Evolutionary conservation across 257 asterid genomes (phyloP).

Genomic region (Vinca minor): DNA sequence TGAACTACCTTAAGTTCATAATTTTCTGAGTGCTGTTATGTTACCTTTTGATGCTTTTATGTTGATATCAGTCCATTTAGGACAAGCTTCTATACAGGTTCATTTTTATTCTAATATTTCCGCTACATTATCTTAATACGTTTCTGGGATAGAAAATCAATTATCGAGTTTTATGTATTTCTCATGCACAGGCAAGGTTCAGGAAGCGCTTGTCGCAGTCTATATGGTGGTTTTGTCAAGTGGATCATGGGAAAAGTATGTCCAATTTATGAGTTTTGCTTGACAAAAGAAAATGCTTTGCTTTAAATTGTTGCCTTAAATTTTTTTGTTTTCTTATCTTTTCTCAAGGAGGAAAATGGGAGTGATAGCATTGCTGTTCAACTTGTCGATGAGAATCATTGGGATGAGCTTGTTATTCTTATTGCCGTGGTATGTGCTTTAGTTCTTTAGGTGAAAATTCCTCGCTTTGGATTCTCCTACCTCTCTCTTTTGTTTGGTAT

Average conservation of each 20-base stretch:
- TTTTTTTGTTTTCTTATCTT: conserved; percentile 14
- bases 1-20: no score
- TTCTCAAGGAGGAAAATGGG: conserved; percentile 68
- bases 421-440: conserved; percentile 65
- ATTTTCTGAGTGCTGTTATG: no score
- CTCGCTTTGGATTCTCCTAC: conserved; percentile 5
- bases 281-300: neutral
- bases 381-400: conserved; percentile 87
- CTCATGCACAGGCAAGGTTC: conserved; percentile 61
- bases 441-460: conserved; percentile 11
- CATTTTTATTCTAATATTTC: no score
- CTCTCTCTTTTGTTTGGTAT: neutral
- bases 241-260: conserved; percentile 98
- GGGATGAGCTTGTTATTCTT: conserved; percentile 93
- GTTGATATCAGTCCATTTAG: no score
- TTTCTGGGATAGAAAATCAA: no score
- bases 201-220: conserved; percentile 99
- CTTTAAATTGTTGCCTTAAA: conserved; percentile 14
- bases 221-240: conserved; percentile 96
- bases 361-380: conserved; percentile 88
- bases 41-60: no score
- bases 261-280: conserved; percentile 10
- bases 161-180: neutral
- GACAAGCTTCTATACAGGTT: no score
- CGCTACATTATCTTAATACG: no score